phyloP scores from a whole-genome alignment of 108 stramenopile genomes.

The Pseudonitzschia delicatissima region DNA sequence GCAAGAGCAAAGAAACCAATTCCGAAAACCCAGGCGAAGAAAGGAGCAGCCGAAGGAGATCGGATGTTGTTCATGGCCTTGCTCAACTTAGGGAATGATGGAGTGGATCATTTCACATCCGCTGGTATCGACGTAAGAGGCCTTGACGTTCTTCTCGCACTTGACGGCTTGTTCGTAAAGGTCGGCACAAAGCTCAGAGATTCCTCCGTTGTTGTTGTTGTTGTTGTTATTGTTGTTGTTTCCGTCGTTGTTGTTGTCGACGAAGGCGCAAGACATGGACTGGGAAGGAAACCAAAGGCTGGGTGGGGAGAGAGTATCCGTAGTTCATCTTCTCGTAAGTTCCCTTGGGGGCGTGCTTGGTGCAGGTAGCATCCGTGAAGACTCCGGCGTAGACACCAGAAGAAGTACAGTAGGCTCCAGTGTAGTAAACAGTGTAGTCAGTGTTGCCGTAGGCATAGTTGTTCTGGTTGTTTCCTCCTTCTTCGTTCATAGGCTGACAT shows the following conservation, averaged over 20 bases:
- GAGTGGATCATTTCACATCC: conserved; percentile 52
- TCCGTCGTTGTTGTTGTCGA: conserved; percentile 31
- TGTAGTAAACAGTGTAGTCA: conserved; percentile 49
- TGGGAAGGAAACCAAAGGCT: conserved; percentile 40
- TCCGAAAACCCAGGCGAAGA: conserved; percentile 47
- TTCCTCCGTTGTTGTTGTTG: conserved; percentile 21
- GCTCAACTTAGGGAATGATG: conserved; percentile 29
- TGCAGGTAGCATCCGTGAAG: conserved; percentile 70
- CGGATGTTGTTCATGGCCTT: conserved; percentile 12
- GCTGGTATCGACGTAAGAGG: conserved; percentile 47
- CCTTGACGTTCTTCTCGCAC: conserved; percentile 54
- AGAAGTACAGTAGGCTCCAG: conserved; percentile 71
- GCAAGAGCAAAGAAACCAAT: conserved; percentile 44
- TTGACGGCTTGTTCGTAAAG: conserved; percentile 57
- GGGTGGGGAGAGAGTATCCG: conserved; percentile 51
- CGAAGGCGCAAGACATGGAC: conserved; percentile 41
- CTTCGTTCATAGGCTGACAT: conserved; percentile 36
- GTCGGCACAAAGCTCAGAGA: conserved; percentile 59
- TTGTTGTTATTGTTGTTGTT: conserved; percentile 35
- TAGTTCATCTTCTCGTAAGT: conserved; percentile 52
- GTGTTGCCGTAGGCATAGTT: conserved; percentile 48
- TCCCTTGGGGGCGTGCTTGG: conserved; percentile 50
- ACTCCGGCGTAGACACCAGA: conserved; percentile 60
- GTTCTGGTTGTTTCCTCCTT: conserved; percentile 42
- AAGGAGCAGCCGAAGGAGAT: neutral